Evolutionary conservation across 2,329 filamentous ascomycete genomes (phyloP).

Genomic region (Helminthosporium solani): DNA sequence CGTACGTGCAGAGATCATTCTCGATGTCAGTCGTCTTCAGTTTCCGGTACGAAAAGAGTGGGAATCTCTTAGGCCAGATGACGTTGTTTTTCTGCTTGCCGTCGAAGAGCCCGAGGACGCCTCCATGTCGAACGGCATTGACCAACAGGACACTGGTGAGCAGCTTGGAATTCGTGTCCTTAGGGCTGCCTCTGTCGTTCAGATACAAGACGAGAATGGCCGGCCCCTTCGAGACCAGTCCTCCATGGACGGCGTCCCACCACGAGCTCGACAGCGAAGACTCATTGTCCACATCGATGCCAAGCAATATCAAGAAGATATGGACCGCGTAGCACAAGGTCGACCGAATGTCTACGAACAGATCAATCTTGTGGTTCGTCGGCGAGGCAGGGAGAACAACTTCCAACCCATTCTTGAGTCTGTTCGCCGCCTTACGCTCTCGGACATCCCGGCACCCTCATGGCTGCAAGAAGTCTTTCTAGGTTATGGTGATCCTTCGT

Average conservation of each 20-base stretch:
- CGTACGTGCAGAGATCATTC: slow-evolving; percentile 80
- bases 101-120: slow-evolving; percentile 62
- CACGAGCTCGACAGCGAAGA: slow-evolving; percentile 62
- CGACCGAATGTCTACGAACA: slow-evolving; percentile 77
- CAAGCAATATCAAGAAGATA: slow-evolving; percentile 74
- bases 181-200: slow-evolving; percentile 80
- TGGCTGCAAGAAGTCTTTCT: slow-evolving; percentile 98
- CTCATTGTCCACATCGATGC: slow-evolving; percentile 82
- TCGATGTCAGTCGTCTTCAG: slow-evolving; percentile 79
- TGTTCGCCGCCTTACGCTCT: slow-evolving; percentile 80
- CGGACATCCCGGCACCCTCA: slow-evolving; percentile 79
- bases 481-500: slow-evolving; percentile 91
- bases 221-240: slow-evolving; percentile 66
- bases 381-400: slow-evolving; percentile 89
- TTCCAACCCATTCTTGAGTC: slow-evolving; percentile 93
- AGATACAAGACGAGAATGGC: slow-evolving; percentile 83
- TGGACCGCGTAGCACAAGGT: slow-evolving; percentile 63
- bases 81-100: slow-evolving; percentile 84
- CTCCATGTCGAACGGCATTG: slow-evolving; percentile 57
- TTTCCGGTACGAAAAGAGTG: slow-evolving; percentile 79
- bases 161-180: slow-evolving; percentile 69
- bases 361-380: slow-evolving; percentile 82
- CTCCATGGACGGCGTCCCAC: slow-evolving; percentile 62
- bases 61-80: slow-evolving; percentile 82
- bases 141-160: slow-evolving; percentile 53